Conservation (phyloP, 1,284 basidiomycete genomes). For the Ceratobasidium sp. region DNA sequence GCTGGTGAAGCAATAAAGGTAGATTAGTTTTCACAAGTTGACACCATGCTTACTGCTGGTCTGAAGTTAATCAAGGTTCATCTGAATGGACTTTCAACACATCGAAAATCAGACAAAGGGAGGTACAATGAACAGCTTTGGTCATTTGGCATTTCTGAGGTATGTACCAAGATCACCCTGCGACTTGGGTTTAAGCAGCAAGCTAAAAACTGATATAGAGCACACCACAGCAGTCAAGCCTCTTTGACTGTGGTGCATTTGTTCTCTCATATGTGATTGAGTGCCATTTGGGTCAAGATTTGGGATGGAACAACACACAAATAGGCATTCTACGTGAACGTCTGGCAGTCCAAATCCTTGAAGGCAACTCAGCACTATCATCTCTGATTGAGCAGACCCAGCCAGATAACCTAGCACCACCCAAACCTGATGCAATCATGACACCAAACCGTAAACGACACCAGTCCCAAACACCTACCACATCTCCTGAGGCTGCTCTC, state of each 20-base stretch:
- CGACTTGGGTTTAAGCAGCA: background rate
- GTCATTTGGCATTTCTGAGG: slow-evolving; percentile 2
- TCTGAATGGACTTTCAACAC: background rate
- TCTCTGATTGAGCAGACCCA: no score
- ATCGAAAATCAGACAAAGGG: background rate
- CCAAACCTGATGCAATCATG: no score
- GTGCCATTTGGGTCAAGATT: background rate
- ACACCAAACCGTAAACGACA: no score
- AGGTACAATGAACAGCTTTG: background rate
- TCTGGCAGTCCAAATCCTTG: slow-evolving; percentile 15
- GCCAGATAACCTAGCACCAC: no score
- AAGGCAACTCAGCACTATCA: background rate
- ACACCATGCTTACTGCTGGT: no score
- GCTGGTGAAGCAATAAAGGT: background rate
- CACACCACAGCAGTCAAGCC: background rate
- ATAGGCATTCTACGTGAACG: background rate
- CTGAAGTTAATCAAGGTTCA: slow-evolving; percentile 1
- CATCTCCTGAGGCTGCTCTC: no score
- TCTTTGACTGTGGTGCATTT: slow-evolving; percentile 11
- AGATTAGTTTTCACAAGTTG: background rate
- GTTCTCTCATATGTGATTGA: background rate
- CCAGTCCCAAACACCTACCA: no score
- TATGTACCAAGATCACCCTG: background rate
- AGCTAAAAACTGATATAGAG: background rate
- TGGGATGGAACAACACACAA: background rate